Base-by-base conservation (phyloP, 2,329 filamentous ascomycete genomes). In the Pezicula radicicola region DNA sequence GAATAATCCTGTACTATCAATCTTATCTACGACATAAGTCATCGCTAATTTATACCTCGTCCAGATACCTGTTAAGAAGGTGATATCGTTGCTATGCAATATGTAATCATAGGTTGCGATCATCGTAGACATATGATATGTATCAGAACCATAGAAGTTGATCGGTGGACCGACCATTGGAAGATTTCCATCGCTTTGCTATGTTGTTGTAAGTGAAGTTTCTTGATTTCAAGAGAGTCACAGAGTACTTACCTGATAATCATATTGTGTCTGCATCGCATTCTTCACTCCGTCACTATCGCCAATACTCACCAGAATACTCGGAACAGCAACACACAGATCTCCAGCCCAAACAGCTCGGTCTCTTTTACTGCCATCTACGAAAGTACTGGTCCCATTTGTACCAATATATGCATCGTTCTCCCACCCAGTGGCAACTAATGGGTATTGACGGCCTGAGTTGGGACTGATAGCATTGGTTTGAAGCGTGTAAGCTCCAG, bases 281-380 rank as follows among this genome's bases (percentile, higher is more conserved):
- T 79, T 79, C 16, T 72, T 70, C 7, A 81, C 69, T 35, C 73
- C 73, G 18, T 74, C 68, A 46, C 81, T 65, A 57, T 82, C 78
- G 27, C 76, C 75, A 0, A 79, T 83, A 7, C 76, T 79, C 2
- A 82, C 75, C 9, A 78, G 74, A 12, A 81, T 73, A 30, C 70
- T 74, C 3, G 80, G 79, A 0, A 80, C 70, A 4, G 79, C 76
- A 54, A 83, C 79, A 4, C 74, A 74, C 71, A 85, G 80, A 60
- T 86, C 83, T 1, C 82, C 82, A 10, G 81, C 76, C 80, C 81
- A 85, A 2, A 85, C 76, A 16, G 80, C 68, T 8, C 79, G 72
- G 59, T 84, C 81, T 30, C 81, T 72, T 61, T 84, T 84, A 1
- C 79, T 78, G 13, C 81, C 81, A 61, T 85, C 81, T 1, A 65